These are phyloP conservation scores for Casuarina equisetifolia DNA, from an alignment of 306 rosid species.

Conservation along the genomic window DNA sequence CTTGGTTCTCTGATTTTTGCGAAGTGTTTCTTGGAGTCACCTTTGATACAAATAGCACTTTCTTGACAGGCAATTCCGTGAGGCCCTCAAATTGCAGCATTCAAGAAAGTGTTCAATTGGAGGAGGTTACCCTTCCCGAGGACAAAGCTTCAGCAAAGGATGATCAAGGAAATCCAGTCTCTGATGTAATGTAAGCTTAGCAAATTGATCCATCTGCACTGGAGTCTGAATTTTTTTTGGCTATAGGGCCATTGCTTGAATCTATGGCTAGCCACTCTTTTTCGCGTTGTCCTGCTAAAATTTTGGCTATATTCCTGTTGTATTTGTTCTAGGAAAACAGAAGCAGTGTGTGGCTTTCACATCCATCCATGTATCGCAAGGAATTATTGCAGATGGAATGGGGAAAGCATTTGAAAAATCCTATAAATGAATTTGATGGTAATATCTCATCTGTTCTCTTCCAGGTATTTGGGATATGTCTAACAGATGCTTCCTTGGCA, in stretches of 20 bases:
- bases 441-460: conserved; percentile 26
- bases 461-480: conserved; percentile 24
- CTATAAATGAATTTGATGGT: conserved; percentile 39
- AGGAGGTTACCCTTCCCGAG: conserved; percentile 31
- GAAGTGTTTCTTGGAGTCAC: conserved; percentile 14
- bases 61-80: conserved; percentile 50
- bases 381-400: conserved; percentile 47
- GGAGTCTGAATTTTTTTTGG: conserved; percentile 21
- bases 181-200: conserved; percentile 53
- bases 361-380: conserved; percentile 60
- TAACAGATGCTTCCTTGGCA: conserved; percentile 42
- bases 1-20: conserved; percentile 10
- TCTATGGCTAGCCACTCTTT: conserved; percentile 21
- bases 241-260: background rate
- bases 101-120: conserved; percentile 38
- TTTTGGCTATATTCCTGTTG: background rate
- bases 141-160: conserved; percentile 37
- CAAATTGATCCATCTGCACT: conserved; percentile 14
- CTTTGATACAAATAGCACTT: conserved; percentile 20
- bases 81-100: conserved; percentile 36
- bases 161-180: conserved; percentile 38
- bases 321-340: conserved; percentile 44
- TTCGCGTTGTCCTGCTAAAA: conserved; percentile 12
- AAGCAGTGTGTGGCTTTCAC: conserved; percentile 41
- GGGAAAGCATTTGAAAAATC: conserved; percentile 37